These are phyloP conservation scores for Alternaria sp. DNA, from an alignment of 2,329 filamentous ascomycete species.

Conservation along the genomic window DNA sequence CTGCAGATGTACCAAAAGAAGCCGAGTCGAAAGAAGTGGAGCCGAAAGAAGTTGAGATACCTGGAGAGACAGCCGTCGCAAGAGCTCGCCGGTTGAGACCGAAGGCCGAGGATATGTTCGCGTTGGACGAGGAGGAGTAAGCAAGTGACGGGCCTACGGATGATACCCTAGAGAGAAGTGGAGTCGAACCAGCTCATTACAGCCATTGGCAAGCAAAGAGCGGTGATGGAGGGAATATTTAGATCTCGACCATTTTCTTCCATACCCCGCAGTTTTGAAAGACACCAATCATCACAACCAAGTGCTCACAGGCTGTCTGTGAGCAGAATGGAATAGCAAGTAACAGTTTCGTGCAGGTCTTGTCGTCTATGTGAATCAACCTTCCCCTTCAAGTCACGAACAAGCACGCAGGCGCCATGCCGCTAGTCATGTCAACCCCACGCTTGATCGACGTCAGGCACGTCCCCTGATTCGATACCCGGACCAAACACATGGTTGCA, in stretches of 20 bases:
- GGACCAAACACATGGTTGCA: slow-evolving; percentile 7
- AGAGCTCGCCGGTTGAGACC: slow-evolving; percentile 47
- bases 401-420: slow-evolving; percentile 12
- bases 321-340: not conserved
- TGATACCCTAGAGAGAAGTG: slow-evolving; percentile 18
- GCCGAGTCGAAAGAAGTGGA: slow-evolving; percentile 1
- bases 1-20: not conserved
- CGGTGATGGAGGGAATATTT: slow-evolving; percentile 1
- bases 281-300: too few species aligned
- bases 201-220: slow-evolving; percentile 3
- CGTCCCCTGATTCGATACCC: slow-evolving; percentile 18
- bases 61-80: slow-evolving; percentile 48
- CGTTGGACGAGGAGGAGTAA: slow-evolving; percentile 33
- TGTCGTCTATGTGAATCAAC: not conserved
- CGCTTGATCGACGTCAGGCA: slow-evolving; percentile 17
- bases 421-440: slow-evolving; percentile 21
- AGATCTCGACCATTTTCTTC: not conserved
- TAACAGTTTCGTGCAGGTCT: not conserved
- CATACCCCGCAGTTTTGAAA: not conserved
- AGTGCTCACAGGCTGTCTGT: not conserved
- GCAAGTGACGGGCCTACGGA: not conserved
- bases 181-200: not conserved
- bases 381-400: not conserved
- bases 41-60: slow-evolving; percentile 21
- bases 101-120: slow-evolving; percentile 54